Base-by-base conservation (phyloP, 495 filamentous ascomycete genomes). In the Zalerion maritima region DNA sequence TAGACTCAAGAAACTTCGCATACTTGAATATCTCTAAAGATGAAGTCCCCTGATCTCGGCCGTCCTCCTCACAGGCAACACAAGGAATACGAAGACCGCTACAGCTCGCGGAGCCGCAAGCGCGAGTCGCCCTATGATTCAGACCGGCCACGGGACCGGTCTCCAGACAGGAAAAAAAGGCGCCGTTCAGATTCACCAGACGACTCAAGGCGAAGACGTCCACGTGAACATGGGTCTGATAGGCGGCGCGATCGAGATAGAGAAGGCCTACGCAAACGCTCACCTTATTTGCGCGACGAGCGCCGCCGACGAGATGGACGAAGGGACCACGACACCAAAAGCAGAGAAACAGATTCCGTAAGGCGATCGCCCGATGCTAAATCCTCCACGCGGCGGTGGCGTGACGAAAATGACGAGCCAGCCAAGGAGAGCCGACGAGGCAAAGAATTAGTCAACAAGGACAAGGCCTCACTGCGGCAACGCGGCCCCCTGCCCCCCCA, bases 401-500 rank as follows among this genome's bases (percentile, higher is more conserved):
- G 24, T 1, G 32, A 42, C 24, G 22, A 26, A n/a, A 26, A 44
- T n/a, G 33, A 41, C 16, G 32, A 28, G 28, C 32, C 28, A 19
- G 41, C 36, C n/a, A 35, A 30, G 18, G 17, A 25, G 17, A 18
- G 24, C 31, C 46, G 42, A 36, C 32, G 40, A 15, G 36, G 42
- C 17, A 42, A 37, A n/a, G n/a, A n/a, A n/a, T n/a, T n/a, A n/a
- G n/a, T n/a, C n/a, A n/a, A n/a, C n/a, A n/a, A n/a, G n/a, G n/a
- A n/a, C n/a, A n/a, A n/a, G n/a, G n/a, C n/a, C 20, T 32, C 52
- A 3, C 44, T 57, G 22, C 58, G 50, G 36, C 59, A 50, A 19
- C 50, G 49, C 35, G 71, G 66, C 2, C 76, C 78, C 3, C 55
- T 84, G 6, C 77, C 78, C 12, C 80, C 78, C 0, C 78, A 84